Evolutionary conservation across 176 grass and related monocot species (phyloP), one percentile per base, ranked within the genome.

Genomic region (Avena insularis): DNA sequence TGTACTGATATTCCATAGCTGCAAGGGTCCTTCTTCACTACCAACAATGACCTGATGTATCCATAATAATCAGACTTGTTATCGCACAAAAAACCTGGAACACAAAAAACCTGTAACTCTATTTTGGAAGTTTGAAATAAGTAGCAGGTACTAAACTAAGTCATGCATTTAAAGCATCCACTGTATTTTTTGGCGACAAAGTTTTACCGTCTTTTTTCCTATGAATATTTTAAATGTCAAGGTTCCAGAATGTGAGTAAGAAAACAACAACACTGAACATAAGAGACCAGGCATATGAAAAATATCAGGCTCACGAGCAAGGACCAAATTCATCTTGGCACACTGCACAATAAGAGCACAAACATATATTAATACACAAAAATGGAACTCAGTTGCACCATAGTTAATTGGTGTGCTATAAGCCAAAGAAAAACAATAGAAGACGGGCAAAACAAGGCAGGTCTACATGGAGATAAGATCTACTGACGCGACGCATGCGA

Each of bases 1-100:
- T 14, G 94, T 93, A 73, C 85, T 93, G 81, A 98, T 92, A 88
- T 98, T 98, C 97, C 92, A 96, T 55, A 98, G 83, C 76, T 94
- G 97, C 40, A 96, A 91, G 40, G 66, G 89, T 35, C 97, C 97
- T 82, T 98, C 97, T 91, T 96, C 86, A 75, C 89, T 98, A 73
- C 97, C 92, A 71, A 98, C 85, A 77, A 96, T 82, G 45, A 98
- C 73, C 97, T 98, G 83, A 87, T 84, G 83, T 14, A 87, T 51
- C 33, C 63, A 90, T 16, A 87, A 27, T 53, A 17, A 78, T 65
- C 14, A 4, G 5, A 67, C 31, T 86, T 76, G 50, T 87, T 72
- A 87, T 61, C 68, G 53, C 12, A 60, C 45, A 76, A 17, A 3
- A 73, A 40, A 8, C 59, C 76, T 58, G 2, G n/a, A 68, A 12